Evolutionary conservation across 352 stramenopile genomes (phyloP).

Genomic region (Aphanomyces invadans): DNA sequence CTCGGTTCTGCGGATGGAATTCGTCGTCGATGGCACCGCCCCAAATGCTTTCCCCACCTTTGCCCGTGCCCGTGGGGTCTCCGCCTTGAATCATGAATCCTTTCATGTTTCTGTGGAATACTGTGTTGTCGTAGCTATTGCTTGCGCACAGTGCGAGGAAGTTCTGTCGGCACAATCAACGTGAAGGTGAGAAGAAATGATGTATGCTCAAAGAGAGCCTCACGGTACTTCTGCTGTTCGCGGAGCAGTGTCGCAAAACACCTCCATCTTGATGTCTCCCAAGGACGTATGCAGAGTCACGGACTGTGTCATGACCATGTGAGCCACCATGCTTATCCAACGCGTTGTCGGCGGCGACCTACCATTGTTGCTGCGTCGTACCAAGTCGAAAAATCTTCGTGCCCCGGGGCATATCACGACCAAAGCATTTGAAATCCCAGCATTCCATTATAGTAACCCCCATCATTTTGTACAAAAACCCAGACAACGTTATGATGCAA

Average conservation of each 20-base stretch:
- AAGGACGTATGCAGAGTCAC: slow-evolving; percentile 93
- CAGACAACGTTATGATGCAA: slow-evolving; percentile 6
- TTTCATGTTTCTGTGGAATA: slow-evolving; percentile 62
- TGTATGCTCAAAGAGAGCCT: not conserved
- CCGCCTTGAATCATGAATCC: slow-evolving; percentile 86
- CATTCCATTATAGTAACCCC: too few species aligned
- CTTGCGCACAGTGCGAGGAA: slow-evolving; percentile 93
- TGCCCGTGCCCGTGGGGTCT: slow-evolving; percentile 84
- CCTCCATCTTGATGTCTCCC: slow-evolving; percentile 95
- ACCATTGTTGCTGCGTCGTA: not conserved
- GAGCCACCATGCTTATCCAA: not conserved
- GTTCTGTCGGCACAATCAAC: slow-evolving; percentile 73
- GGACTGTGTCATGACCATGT: slow-evolving; percentile 39
- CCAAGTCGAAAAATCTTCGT: slow-evolving; percentile 9
- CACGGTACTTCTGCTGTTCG: slow-evolving; percentile 61
- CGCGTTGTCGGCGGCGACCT: not conserved
- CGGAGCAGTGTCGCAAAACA: slow-evolving; percentile 92
- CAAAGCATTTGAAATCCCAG: too few species aligned
- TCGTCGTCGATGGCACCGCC: slow-evolving; percentile 86
- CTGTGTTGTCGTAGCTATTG: slow-evolving; percentile 85
- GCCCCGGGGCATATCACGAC: not conserved
- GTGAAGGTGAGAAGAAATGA: not conserved
- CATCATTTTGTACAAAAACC: too few species aligned
- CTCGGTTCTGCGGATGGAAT: slow-evolving; percentile 84
- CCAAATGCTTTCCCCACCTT: slow-evolving; percentile 88